Evolutionary conservation across 2,329 filamentous ascomycete species (phyloP).

Genomic region (Pseudogymnoascus sp.): DNA sequence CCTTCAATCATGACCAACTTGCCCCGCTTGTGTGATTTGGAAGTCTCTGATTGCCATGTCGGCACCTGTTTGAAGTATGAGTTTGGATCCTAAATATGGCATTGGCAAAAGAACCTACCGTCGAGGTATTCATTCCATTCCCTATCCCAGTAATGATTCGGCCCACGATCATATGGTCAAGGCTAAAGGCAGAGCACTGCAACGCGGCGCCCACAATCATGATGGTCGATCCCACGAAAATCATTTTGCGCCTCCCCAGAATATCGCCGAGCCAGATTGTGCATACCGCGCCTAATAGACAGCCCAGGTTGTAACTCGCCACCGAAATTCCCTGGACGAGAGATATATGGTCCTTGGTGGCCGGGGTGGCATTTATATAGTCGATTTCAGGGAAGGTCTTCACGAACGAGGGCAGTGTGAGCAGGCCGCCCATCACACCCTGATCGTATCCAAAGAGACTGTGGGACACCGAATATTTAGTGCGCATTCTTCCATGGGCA

Average conservation of each 20-base stretch:
- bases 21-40: conserved; percentile 49
- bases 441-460: conserved; percentile 56
- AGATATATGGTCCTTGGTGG: conserved; percentile 15
- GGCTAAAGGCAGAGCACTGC: conserved; percentile 35
- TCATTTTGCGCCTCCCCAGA: conserved; percentile 49
- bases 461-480: background rate
- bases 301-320: conserved; percentile 53
- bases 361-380: conserved; percentile 20
- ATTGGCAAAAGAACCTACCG: conserved; percentile 24
- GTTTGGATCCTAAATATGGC: background rate
- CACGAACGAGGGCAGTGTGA: conserved; percentile 58
- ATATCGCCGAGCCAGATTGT: conserved; percentile 46
- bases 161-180: conserved; percentile 49
- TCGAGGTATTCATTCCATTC: conserved; percentile 43
- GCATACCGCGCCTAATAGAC: conserved; percentile 44
- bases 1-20: conserved; percentile 56
- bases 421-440: conserved; percentile 65
- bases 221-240: conserved; percentile 49
- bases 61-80: conserved; percentile 31
- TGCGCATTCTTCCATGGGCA: conserved; percentile 39
- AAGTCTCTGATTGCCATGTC: conserved; percentile 56
- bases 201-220: conserved; percentile 49
- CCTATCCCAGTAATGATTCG: conserved; percentile 43
- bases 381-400: conserved; percentile 47
- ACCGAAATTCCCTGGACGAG: conserved; percentile 42